These are phyloP conservation scores for Podila epicladia DNA, from an alignment of 192 early-diverging fungal species.

Conservation along the genomic window DNA sequence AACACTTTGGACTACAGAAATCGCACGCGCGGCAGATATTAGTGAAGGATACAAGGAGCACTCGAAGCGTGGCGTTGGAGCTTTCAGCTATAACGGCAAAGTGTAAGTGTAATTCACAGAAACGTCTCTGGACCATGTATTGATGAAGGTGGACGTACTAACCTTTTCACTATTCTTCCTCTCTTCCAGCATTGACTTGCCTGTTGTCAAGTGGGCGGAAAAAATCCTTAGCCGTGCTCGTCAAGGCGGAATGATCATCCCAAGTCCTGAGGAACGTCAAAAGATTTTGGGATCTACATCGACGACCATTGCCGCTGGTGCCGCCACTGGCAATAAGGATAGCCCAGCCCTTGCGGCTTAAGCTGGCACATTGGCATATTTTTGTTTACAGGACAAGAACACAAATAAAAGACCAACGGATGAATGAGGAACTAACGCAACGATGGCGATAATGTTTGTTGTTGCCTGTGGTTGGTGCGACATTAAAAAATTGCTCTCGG, in stretches of 20 bases:
- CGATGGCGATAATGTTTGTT: too few species aligned
- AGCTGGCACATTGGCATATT: too few species aligned
- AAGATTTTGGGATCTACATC: slow-evolving; percentile 16
- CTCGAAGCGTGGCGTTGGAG: slow-evolving; percentile 80
- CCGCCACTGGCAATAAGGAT: neutral
- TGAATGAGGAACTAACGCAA: too few species aligned
- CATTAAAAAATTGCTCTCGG: slow-evolving; percentile 3
- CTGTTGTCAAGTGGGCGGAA: slow-evolving; percentile 92
- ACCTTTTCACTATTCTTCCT: neutral
- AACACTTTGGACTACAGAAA: slow-evolving; percentile 46
- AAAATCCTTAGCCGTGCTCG: slow-evolving; percentile 72
- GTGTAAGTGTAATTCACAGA: slow-evolving; percentile 65
- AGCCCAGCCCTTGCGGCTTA: neutral
- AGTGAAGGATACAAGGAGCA: slow-evolving; percentile 74
- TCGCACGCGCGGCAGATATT: slow-evolving; percentile 75
- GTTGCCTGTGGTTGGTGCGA: neutral
- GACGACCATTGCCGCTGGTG: neutral
- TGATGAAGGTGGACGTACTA: neutral
- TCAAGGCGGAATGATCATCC: slow-evolving; percentile 63
- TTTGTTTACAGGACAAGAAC: too few species aligned
- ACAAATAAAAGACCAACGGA: too few species aligned
- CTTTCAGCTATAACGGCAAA: slow-evolving; percentile 93
- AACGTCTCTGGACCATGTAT: neutral
- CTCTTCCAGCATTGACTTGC: slow-evolving; percentile 74
- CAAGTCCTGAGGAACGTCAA: slow-evolving; percentile 37